phyloP scores from a whole-genome alignment of 371 early-diverging fungal species.

The Quaeritorhiza haematococci region DNA sequence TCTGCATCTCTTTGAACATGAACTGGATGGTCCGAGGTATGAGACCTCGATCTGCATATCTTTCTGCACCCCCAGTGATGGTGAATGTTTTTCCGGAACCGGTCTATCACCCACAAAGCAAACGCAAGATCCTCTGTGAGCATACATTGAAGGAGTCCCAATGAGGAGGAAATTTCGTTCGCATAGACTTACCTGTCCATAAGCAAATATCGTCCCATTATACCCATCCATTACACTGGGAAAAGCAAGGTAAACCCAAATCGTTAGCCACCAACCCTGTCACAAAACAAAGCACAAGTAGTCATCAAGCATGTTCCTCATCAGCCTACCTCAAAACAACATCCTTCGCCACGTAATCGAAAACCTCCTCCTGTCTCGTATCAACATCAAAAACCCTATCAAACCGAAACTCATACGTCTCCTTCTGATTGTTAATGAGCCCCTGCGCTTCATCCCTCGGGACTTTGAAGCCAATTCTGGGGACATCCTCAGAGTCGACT shows the following conservation, averaged over 20 bases:
- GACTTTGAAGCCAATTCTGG: slow-evolving; percentile 36
- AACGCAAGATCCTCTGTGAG: no score
- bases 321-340: slow-evolving; percentile 41
- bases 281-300: background rate
- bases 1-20: slow-evolving; percentile 44
- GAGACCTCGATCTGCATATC: slow-evolving; percentile 51
- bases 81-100: slow-evolving; percentile 78
- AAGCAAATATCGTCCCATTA: slow-evolving; percentile 69
- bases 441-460: slow-evolving; percentile 40
- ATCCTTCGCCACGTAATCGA: slow-evolving; percentile 52
- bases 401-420: slow-evolving; percentile 49
- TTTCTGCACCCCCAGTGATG: slow-evolving; percentile 58
- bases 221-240: slow-evolving; percentile 57
- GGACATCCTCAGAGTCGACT: background rate
- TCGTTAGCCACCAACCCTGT: background rate
- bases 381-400: slow-evolving; percentile 50
- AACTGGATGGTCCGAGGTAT: slow-evolving; percentile 53
- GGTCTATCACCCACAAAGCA: slow-evolving; percentile 54
- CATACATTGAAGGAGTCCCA: no score
- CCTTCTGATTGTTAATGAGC: slow-evolving; percentile 44
- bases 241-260: background rate
- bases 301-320: slow-evolving; percentile 2
- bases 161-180: no score
- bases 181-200: slow-evolving; percentile 36
- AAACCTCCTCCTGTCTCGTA: slow-evolving; percentile 57